A percentile compares a stretch with the other conserved stretches of the same genome.
These are phyloP conservation scores for Apophysomyces ossiformis DNA, from an alignment of 371 early-diverging fungal species.

Conservation along the genomic window DNA sequence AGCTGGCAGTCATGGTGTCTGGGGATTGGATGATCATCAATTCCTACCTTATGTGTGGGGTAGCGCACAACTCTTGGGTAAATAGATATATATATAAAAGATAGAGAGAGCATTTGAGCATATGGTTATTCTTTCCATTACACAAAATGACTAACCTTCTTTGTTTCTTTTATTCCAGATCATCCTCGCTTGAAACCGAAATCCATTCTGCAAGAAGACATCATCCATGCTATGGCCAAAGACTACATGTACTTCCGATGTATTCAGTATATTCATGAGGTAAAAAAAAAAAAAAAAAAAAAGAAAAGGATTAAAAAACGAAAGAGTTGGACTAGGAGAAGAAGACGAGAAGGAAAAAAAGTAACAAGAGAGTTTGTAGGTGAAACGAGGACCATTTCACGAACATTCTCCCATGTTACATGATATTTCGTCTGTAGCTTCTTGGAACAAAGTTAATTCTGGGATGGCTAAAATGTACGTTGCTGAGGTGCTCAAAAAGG, in stretches of 20 bases:
- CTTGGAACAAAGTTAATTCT: slow-evolving; percentile 91
- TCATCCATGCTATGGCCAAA: slow-evolving; percentile 66
- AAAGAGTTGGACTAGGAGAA: not conserved
- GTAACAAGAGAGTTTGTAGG: slow-evolving; percentile 30
- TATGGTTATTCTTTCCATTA: too few relatives aligned
- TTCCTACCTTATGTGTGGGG: slow-evolving; percentile 98
- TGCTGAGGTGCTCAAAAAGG: slow-evolving; percentile 93
- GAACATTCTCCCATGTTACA: slow-evolving; percentile 94
- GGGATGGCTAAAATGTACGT: slow-evolving; percentile 98
- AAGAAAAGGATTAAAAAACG: too few relatives aligned
- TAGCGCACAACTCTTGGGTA: slow-evolving; percentile 80
- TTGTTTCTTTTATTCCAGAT: slow-evolving; percentile 23
- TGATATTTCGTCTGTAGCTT: slow-evolving; percentile 87
- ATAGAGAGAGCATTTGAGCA: too few relatives aligned
- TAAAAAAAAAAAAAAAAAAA: slow-evolving; percentile 14
- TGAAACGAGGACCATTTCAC: slow-evolving; percentile 68
- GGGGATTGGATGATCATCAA: slow-evolving; percentile 99
- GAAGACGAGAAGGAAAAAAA: not conserved
- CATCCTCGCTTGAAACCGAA: slow-evolving; percentile 74
- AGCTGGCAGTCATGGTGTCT: slow-evolving; percentile 98
- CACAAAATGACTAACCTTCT: not conserved
- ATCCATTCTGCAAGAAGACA: slow-evolving; percentile 69
- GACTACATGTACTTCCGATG: slow-evolving; percentile 91
- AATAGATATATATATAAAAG: not conserved
- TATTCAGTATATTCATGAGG: slow-evolving; percentile 83